Conservation (phyloP, 805 yeast genomes). For the Blastobotrys terrestris region DNA sequence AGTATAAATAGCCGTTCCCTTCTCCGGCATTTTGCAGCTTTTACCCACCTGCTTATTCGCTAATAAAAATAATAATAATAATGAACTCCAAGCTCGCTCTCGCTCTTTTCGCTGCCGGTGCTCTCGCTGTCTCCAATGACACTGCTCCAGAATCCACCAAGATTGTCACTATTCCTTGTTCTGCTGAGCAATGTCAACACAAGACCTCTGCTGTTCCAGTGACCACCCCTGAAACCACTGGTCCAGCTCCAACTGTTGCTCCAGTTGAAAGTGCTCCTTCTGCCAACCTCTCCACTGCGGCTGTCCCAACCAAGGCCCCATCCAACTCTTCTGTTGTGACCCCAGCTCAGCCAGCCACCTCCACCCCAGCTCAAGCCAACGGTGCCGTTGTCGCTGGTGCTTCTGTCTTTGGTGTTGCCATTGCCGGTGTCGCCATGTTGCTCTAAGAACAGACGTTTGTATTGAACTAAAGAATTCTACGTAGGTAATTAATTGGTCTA, state of each 20-base stretch:
- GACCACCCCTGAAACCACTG: neutral
- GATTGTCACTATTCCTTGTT: neutral
- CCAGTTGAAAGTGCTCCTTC: neutral
- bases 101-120: neutral
- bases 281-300: neutral
- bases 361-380: neutral
- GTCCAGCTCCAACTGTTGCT: neutral
- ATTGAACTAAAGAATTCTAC: neutral
- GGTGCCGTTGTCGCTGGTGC: neutral
- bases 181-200: neutral
- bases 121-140: neutral
- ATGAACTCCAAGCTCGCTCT: neutral
- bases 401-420: neutral
- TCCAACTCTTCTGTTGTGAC: neutral
- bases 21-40: neutral
- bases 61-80: no score
- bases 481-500: neutral
- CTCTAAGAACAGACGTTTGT: neutral
- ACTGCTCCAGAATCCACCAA: neutral
- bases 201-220: neutral
- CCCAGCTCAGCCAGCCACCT: neutral
- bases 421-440: neutral
- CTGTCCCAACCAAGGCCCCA: neutral
- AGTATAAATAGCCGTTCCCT: neutral
- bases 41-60: no score